These are phyloP conservation scores for Saccharomycopsis fermentans DNA, from an alignment of 805 yeast genomes.

Conservation along the genomic window DNA sequence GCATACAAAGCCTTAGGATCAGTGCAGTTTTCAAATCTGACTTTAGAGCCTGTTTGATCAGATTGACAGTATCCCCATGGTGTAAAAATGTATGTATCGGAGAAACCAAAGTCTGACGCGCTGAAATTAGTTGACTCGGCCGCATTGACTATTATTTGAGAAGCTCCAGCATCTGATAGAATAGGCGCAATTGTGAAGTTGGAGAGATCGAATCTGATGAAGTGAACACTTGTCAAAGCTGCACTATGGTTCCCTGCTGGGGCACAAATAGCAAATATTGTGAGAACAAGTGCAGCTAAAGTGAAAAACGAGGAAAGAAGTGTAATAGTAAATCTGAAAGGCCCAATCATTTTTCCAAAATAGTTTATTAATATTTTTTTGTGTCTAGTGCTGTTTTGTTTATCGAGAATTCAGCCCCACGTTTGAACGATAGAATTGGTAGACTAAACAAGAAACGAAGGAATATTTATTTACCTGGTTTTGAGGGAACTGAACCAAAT, in stretches of 20 bases:
- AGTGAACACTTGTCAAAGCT: slow-evolving; percentile 37
- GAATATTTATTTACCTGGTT: too few relatives aligned
- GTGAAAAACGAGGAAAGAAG: slow-evolving; percentile 26
- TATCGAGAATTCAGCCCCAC: too few relatives aligned
- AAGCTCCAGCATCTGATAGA: slow-evolving; percentile 15
- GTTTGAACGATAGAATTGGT: too few relatives aligned
- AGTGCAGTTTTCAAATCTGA: slow-evolving; percentile 37
- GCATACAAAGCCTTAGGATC: slow-evolving; percentile 44
- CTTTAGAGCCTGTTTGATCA: slow-evolving; percentile 20
- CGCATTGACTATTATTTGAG: slow-evolving; percentile 17
- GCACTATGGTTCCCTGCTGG: slow-evolving; percentile 30
- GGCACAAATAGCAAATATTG: slow-evolving; percentile 44
- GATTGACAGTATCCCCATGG: slow-evolving; percentile 59
- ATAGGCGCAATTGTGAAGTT: slow-evolving; percentile 23
- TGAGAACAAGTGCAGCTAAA: slow-evolving; percentile 36
- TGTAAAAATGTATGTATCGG: slow-evolving; percentile 44
- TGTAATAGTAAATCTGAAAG: slow-evolving; percentile 21
- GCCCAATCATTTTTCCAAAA: neutral
- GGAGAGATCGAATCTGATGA: slow-evolving; percentile 37
- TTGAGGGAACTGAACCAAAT: too few relatives aligned
- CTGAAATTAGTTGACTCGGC: slow-evolving; percentile 11
- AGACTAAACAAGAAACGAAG: too few relatives aligned
- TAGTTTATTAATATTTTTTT: neutral
- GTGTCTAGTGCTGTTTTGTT: too few relatives aligned
- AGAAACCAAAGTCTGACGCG: slow-evolving; percentile 28